Evolutionary conservation across 306 rosid species (phyloP).

Genomic region (Prunus mira): DNA sequence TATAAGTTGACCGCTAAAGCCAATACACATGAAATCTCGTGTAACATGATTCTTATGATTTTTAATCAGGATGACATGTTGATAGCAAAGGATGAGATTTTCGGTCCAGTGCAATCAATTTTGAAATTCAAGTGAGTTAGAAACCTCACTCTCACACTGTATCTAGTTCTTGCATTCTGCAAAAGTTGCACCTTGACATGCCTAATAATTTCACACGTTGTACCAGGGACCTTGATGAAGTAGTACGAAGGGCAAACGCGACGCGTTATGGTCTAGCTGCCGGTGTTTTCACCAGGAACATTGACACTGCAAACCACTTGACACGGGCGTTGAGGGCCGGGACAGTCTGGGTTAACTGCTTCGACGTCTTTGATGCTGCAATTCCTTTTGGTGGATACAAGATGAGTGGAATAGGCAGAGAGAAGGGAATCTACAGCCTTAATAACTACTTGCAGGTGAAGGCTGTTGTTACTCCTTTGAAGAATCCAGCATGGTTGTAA

Average conservation of each 20-base stretch:
- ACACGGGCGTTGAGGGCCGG: constrained; percentile 76
- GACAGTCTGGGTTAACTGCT: constrained; percentile 89
- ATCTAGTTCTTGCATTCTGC: neutral
- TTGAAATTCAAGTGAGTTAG: constrained; percentile 82
- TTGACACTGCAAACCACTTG: constrained; percentile 61
- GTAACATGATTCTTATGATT: constrained; percentile 15
- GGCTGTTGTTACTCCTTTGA: constrained; percentile 73
- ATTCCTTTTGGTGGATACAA: constrained; percentile 95
- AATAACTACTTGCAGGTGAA: constrained; percentile 79
- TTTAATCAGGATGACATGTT: constrained; percentile 75
- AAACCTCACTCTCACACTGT: neutral
- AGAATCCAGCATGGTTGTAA: constrained; percentile 80
- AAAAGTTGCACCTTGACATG: neutral
- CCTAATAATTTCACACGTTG: neutral
- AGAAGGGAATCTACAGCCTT: constrained; percentile 86
- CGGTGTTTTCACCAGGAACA: constrained; percentile 70
- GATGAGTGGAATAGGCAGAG: constrained; percentile 92
- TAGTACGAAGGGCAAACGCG: constrained; percentile 59
- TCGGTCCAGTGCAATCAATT: constrained; percentile 90
- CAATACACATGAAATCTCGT: constrained; percentile 1
- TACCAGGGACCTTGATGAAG: constrained; percentile 70
- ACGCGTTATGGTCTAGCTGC: constrained; percentile 78
- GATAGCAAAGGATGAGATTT: constrained; percentile 93
- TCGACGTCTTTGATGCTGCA: constrained; percentile 88
- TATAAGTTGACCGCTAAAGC: neutral